Conservation (phyloP, 2,329 filamentous ascomycete species). For the Calonectria leucothoes region DNA sequence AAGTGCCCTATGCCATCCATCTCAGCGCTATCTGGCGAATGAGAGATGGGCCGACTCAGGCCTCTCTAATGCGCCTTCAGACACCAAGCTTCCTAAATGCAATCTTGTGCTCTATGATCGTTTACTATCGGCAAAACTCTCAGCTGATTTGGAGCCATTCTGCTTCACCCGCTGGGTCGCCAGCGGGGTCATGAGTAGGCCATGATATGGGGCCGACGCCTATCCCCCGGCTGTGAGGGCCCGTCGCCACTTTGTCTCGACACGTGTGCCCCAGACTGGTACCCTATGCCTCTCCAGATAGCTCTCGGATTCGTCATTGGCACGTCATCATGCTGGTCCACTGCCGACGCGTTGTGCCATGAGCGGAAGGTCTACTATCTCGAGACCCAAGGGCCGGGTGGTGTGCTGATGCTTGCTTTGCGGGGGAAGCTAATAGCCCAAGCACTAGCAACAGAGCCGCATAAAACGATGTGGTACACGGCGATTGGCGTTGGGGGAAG, state of each 20-base stretch:
- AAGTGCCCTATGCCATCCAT: constrained; percentile 21
- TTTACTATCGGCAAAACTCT: constrained; percentile 9
- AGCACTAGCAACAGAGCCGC: constrained; percentile 42
- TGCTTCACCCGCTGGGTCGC: constrained; percentile 25
- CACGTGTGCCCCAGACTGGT: constrained; percentile 36
- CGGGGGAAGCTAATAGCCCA: constrained; percentile 12
- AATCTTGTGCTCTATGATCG: constrained; percentile 38
- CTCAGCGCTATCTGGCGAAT: constrained; percentile 27
- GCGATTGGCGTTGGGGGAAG: constrained; percentile 39
- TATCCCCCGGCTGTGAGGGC: constrained; percentile 19
- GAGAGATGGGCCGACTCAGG: constrained; percentile 21
- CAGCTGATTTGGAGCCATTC: constrained; percentile 26
- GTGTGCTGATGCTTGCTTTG: constrained; percentile 34
- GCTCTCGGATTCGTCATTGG: constrained; percentile 34
- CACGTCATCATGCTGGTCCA: constrained; percentile 24
- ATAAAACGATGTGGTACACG: constrained; percentile 41
- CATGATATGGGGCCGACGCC: constrained; percentile 19
- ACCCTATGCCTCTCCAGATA: constrained; percentile 24
- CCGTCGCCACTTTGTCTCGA: constrained; percentile 23
- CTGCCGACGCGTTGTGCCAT: constrained; percentile 21
- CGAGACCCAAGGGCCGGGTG: constrained; percentile 21
- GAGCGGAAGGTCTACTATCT: constrained; percentile 21
- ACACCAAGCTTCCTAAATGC: constrained; percentile 34
- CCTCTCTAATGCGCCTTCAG: constrained; percentile 23
- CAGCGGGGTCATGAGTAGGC: constrained; percentile 29